These are phyloP conservation scores for Helicocarpus griseus DNA, from an alignment of 2,329 filamentous ascomycete genomes.

Conservation along the genomic window DNA sequence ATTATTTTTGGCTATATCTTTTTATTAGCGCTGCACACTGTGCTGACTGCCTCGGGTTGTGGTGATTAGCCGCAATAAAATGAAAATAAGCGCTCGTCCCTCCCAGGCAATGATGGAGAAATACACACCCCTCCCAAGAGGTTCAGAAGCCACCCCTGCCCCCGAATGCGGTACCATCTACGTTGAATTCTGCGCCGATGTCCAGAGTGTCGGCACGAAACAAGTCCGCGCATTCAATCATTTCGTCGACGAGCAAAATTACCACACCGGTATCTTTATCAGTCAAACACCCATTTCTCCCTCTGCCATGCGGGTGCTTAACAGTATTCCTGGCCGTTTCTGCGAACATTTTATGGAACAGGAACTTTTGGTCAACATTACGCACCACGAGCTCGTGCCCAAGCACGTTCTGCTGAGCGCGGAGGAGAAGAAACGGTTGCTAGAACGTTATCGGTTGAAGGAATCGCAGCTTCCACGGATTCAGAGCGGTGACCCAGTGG, in stretches of 20 bases:
- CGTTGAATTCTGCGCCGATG: slow-evolving; percentile 80
- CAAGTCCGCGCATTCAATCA: slow-evolving; percentile 86
- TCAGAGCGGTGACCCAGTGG: slow-evolving; percentile 82
- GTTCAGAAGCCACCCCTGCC: slow-evolving; percentile 56
- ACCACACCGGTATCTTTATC: slow-evolving; percentile 84
- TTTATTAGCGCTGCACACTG: neutral
- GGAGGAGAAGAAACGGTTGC: slow-evolving; percentile 77
- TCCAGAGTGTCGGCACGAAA: slow-evolving; percentile 69
- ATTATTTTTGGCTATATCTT: neutral
- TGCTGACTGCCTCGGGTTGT: neutral
- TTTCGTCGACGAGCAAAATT: slow-evolving; percentile 67
- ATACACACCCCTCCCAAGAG: slow-evolving; percentile 63
- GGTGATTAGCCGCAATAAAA: slow-evolving; percentile 58
- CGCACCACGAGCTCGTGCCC: slow-evolving; percentile 91
- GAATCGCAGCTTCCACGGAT: slow-evolving; percentile 95
- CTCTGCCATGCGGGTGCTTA: slow-evolving; percentile 78
- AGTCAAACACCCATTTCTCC: slow-evolving; percentile 73
- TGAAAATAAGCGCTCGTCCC: slow-evolving; percentile 82
- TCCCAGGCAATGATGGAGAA: slow-evolving; percentile 75
- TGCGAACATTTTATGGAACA: slow-evolving; percentile 95
- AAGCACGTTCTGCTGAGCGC: slow-evolving; percentile 82
- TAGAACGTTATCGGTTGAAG: slow-evolving; percentile 88
- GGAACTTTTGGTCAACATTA: slow-evolving; percentile 95
- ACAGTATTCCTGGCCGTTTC: slow-evolving; percentile 64
- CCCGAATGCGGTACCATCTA: slow-evolving; percentile 79